Percentiles rank a stretch among this genome's conserved stretches.
phyloP scores from a whole-genome alignment of 805 yeast species.

The Ogataea degrootiae region DNA sequence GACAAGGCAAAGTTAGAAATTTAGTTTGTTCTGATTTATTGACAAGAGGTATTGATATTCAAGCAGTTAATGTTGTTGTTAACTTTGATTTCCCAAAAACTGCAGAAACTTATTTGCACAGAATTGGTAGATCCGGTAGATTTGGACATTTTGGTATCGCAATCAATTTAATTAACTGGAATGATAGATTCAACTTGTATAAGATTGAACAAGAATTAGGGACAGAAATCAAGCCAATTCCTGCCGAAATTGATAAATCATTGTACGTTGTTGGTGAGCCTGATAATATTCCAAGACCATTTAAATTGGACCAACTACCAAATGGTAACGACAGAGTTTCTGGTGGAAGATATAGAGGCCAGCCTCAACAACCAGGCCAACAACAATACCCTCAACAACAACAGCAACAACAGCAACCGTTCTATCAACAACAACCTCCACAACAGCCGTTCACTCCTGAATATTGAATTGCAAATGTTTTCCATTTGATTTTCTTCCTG shows the following conservation, averaged over 20 bases:
- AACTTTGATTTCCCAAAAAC: slow-evolving; percentile 98
- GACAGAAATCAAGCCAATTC: slow-evolving; percentile 95
- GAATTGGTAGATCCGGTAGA: slow-evolving; percentile 99
- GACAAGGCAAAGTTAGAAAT: slow-evolving; percentile 97
- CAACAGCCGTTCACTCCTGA: slow-evolving; percentile 12
- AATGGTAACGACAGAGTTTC: slow-evolving; percentile 23
- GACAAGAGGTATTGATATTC: slow-evolving; percentile 98
- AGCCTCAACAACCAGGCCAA: slow-evolving; percentile 26
- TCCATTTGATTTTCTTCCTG: no score
- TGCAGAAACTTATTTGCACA: slow-evolving; percentile 95
- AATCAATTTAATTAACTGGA: slow-evolving; percentile 93
- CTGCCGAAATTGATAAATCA: slow-evolving; percentile 83
- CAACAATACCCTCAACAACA: slow-evolving; percentile 20
- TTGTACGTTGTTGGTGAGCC: slow-evolving; percentile 83
- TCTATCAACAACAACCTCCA: background rate
- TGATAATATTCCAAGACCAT: slow-evolving; percentile 80
- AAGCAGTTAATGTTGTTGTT: slow-evolving; percentile 96
- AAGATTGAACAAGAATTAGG: slow-evolving; percentile 97
- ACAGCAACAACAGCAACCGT: slow-evolving; percentile 6
- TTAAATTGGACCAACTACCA: slow-evolving; percentile 58
- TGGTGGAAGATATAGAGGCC: slow-evolving; percentile 24
- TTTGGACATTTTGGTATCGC: slow-evolving; percentile 98
- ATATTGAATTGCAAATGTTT: slow-evolving; percentile 1
- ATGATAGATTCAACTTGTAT: slow-evolving; percentile 88
- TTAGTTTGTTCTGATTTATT: slow-evolving; percentile 93